These are phyloP conservation scores for Elaeis guineensis DNA, from an alignment of 176 grass and related monocot species.

Conservation along the genomic window DNA sequence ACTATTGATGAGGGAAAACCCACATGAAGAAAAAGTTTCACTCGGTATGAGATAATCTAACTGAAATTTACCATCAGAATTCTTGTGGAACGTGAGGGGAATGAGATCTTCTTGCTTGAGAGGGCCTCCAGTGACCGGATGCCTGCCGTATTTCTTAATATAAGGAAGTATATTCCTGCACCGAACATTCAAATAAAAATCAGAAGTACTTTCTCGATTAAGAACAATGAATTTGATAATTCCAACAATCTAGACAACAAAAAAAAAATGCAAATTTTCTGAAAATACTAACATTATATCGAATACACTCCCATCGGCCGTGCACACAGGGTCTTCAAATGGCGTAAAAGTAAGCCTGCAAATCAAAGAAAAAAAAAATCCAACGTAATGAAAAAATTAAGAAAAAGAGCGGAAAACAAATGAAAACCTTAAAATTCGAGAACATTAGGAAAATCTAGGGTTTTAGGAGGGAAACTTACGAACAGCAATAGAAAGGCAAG, in stretches of 20 bases:
- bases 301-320: conserved; percentile 73
- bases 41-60: neutral
- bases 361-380: neutral
- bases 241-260: neutral
- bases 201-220: neutral
- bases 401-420: neutral
- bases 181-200: conserved; percentile 15
- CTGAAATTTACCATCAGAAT: conserved; percentile 67
- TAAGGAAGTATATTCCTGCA: conserved; percentile 92
- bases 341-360: conserved; percentile 75
- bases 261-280: neutral
- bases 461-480: conserved; percentile 32
- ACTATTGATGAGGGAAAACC: conserved; percentile 3
- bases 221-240: neutral
- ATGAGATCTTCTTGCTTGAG: conserved; percentile 83
- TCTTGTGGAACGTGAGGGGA: conserved; percentile 88
- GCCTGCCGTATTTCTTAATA: conserved; percentile 80
- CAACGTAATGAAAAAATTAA: neutral
- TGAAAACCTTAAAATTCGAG: neutral
- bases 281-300: conserved; percentile 68
- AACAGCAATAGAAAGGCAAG: conserved; percentile 97
- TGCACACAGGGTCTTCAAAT: conserved; percentile 89
- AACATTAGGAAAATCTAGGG: neutral
- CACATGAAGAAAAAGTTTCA: neutral
- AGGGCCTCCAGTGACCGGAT: conserved; percentile 61